Conservation (phyloP, 805 yeast genomes). For the Aciculoconidium aculeatum region DNA sequence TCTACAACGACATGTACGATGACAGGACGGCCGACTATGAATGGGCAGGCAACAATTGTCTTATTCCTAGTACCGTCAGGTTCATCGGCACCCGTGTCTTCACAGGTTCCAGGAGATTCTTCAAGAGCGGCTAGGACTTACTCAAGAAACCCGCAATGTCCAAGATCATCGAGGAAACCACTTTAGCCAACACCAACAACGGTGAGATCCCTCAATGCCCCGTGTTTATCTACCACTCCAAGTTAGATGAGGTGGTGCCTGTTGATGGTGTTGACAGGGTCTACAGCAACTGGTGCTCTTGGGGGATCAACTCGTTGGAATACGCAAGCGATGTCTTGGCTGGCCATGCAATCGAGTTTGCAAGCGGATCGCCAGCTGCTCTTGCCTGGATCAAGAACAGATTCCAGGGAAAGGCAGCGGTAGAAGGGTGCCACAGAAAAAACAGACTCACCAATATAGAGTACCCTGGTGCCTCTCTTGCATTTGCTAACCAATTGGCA, state of each 20-base stretch:
- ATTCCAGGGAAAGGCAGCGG: conserved; percentile 10
- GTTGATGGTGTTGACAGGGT: conserved; percentile 4
- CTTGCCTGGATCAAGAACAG: conserved; percentile 14
- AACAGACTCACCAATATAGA: conserved; percentile 45
- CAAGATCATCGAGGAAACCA: conserved; percentile 15
- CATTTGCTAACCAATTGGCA: not conserved
- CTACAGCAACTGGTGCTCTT: conserved; percentile 9
- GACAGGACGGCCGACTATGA: not conserved
- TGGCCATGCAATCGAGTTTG: conserved; percentile 14
- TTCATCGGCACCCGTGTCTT: conserved; percentile 6
- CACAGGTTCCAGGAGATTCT: conserved; percentile 9
- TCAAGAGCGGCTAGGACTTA: conserved; percentile 13
- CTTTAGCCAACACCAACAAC: conserved; percentile 13
- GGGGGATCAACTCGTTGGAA: conserved; percentile 9
- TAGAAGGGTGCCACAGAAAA: conserved; percentile 18
- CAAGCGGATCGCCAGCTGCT: conserved; percentile 12
- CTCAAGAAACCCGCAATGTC: conserved; percentile 10
- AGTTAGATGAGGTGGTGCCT: conserved; percentile 10
- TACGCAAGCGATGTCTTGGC: conserved; percentile 4
- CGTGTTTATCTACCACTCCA: conserved; percentile 9
- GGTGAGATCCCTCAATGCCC: conserved; percentile 9
- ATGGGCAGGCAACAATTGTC: conserved; percentile 3
- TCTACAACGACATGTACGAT: not conserved
- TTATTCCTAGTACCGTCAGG: conserved; percentile 1
- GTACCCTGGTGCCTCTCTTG: conserved; percentile 28